Base-by-base conservation (phyloP, 2,329 filamentous ascomycete genomes). In the Thelonectria blattea region DNA sequence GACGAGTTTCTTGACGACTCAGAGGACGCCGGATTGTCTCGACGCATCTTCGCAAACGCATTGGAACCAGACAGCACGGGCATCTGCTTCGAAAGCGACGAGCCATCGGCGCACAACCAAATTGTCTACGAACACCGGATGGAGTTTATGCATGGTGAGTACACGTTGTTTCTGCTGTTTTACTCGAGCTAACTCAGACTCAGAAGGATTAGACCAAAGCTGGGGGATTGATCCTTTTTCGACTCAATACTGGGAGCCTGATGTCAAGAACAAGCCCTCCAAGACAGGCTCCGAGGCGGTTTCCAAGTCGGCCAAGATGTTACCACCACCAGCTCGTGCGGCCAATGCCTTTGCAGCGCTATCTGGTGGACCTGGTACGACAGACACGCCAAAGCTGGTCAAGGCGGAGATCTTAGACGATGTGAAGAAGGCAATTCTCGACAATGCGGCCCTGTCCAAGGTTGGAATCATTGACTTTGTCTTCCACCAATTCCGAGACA, bases 1-100 rank as follows among this genome's bases (percentile, higher is more conserved):
- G 91, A 92, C 4, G 93, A 88, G 17, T 97, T 97, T 71, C 81
- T 97, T 2, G 93, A 97, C 67, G 92, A 96, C 68, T 91, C 91
- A 6, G 91, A 96, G 54, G 91, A 95, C 62, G 72, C 75, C 71
- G 84, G 78, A 61, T 78, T 76, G 72, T 80, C 76, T 65, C 81
- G 74, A 83, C 85, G 80, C 79, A 85, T 73, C 75, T 88, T 77
- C 85, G 69, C 85, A 80, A 87, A 88, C 30, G 88, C 91, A 65
- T 82, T 96, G 70, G 86, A 93, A 71, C 92, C 93, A 0, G 80
- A 90, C 43, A 91, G 85, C 72, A 92, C 88, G 3, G 95, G 94
- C 0, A 78, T 98, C 10, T 95, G 90, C 72, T 99, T 93, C 85
- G 91, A 96, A 71, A 84, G 90, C 71, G 74, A 69, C 39, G 73